Evolutionary conservation across 1,139 yeast species (phyloP).

Genomic region (Saccharomycopsis hybrid): DNA sequence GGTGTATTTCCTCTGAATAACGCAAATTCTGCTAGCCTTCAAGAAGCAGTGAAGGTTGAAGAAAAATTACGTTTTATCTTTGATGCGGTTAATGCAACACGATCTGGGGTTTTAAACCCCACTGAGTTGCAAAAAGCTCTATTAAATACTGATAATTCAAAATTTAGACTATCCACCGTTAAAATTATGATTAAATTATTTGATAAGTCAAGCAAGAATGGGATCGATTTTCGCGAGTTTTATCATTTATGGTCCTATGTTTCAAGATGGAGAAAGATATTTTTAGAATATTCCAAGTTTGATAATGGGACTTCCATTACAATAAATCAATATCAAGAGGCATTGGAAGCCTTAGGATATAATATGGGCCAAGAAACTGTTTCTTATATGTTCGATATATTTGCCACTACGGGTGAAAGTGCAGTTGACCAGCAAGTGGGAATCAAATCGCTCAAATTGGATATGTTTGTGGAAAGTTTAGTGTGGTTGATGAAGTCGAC

Average conservation of each 20-base stretch:
- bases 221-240: constrained; percentile 58
- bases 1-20: too few species aligned
- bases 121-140: constrained; percentile 9
- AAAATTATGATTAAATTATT: constrained; percentile 60
- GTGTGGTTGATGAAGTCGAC: constrained; percentile 73
- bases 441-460: constrained; percentile 63
- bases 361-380: constrained; percentile 56
- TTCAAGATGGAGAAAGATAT: constrained; percentile 60
- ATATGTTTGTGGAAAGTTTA: constrained; percentile 73
- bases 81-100: constrained; percentile 3
- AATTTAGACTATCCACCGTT: constrained; percentile 32
- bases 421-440: constrained; percentile 31
- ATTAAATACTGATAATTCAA: constrained; percentile 4
- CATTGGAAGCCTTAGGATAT: constrained; percentile 66
- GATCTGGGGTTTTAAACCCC: neutral
- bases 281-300: constrained; percentile 40
- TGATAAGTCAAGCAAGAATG: constrained; percentile 40
- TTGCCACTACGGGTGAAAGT: constrained; percentile 32
- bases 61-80: constrained; percentile 13
- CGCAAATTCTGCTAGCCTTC: too few species aligned
- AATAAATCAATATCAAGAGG: constrained; percentile 58
- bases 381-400: constrained; percentile 52
- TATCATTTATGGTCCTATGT: constrained; percentile 66
- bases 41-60: constrained; percentile 9
- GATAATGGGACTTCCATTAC: constrained; percentile 53